phyloP scores from a whole-genome alignment of 192 early-diverging fungal species.

The Coemansia sp. region DNA sequence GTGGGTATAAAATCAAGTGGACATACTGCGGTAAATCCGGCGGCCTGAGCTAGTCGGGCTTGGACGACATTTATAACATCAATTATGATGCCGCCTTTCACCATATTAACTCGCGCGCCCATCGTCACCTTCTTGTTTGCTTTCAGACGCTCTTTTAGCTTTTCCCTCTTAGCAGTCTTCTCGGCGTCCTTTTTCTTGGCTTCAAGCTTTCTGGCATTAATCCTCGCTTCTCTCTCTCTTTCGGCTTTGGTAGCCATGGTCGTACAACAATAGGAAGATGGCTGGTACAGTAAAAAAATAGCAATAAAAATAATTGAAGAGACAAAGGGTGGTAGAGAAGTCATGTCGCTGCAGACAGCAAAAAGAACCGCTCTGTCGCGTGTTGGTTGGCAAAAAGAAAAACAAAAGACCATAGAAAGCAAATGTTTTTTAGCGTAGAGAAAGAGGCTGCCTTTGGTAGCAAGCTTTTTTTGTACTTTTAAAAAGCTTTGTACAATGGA shows the following conservation, averaged over 20 bases:
- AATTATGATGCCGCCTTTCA: slow-evolving; percentile 97
- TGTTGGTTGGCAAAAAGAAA: neutral
- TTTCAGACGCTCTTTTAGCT: neutral
- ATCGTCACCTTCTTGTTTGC: neutral
- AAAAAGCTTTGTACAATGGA: too few relatives aligned
- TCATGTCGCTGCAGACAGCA: neutral
- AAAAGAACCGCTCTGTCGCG: neutral
- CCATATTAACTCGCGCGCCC: slow-evolving; percentile 25
- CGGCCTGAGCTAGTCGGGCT: slow-evolving; percentile 89
- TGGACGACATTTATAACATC: slow-evolving; percentile 92
- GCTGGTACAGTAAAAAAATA: neutral
- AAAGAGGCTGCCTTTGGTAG: too few relatives aligned
- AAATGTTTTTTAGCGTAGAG: too few relatives aligned
- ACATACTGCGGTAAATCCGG: slow-evolving; percentile 93
- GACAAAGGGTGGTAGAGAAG: too few relatives aligned
- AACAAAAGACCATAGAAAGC: neutral
- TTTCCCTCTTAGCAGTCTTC: neutral
- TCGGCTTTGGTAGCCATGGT: neutral
- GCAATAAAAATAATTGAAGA: neutral
- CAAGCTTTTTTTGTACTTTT: neutral
- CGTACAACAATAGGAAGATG: too few relatives aligned
- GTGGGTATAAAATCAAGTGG: slow-evolving; percentile 89
- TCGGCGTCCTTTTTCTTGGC: neutral
- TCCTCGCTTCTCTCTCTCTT: neutral
- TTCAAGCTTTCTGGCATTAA: neutral